A percentile compares a stretch with the other conserved stretches of the same genome.
Conservation (phyloP, 2,329 filamentous ascomycete species). For the Alternaria viburni region DNA sequence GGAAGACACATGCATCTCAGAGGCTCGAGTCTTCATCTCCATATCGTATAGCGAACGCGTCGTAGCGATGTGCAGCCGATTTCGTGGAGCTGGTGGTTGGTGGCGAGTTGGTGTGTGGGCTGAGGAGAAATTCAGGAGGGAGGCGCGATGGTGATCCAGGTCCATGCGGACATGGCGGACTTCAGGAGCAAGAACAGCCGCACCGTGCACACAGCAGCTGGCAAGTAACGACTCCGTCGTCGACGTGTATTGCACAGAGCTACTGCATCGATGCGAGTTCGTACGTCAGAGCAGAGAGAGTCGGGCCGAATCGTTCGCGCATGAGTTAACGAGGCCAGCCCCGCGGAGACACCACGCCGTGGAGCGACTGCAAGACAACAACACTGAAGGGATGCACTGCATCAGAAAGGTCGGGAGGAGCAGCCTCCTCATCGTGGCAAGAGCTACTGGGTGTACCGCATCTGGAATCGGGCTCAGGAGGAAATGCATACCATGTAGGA, state of each 20-base stretch:
- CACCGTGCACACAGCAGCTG: neutral
- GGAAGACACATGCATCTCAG: neutral
- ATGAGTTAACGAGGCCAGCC: neutral
- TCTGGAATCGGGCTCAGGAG: neutral
- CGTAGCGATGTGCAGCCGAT: neutral
- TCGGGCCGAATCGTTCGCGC: slow-evolving; percentile 8
- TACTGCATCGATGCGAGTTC: neutral
- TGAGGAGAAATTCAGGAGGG: slow-evolving; percentile 6
- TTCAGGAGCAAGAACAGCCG: neutral
- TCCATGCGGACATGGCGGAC: neutral
- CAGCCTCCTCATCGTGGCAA: no score
- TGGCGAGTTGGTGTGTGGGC: neutral
- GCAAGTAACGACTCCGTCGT: neutral
- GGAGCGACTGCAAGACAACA: neutral
- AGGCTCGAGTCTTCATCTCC: neutral
- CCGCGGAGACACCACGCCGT: neutral
- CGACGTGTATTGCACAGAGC: neutral
- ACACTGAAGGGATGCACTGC: neutral
- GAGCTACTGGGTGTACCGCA: neutral
- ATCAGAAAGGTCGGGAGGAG: neutral
- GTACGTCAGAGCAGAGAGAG: slow-evolving; percentile 2
- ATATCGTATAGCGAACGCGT: neutral
- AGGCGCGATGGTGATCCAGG: neutral
- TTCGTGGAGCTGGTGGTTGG: neutral
- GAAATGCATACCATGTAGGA: neutral